These are phyloP conservation scores for Dipteronia dyeriana DNA, from an alignment of 345 rosid species.

Conservation along the genomic window DNA sequence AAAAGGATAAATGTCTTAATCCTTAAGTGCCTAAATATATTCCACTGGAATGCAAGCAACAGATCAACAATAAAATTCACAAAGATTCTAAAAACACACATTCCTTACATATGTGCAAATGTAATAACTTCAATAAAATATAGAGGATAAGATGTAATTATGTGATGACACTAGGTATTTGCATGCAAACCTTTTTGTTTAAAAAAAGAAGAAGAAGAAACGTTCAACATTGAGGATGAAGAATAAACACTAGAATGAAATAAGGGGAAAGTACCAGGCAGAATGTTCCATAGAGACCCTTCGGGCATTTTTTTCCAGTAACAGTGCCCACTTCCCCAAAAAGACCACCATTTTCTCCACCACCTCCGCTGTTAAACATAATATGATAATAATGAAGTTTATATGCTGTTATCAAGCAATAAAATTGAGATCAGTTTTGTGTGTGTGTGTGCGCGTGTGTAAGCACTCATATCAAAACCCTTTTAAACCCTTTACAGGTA, in stretches of 20 bases:
- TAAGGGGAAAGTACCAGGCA: constrained; percentile 58
- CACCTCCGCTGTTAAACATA: constrained; percentile 78
- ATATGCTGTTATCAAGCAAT: constrained; percentile 6
- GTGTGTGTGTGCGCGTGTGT: neutral
- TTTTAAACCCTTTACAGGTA: neutral
- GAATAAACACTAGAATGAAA: constrained; percentile 8
- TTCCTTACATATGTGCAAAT: neutral
- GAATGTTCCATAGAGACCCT: constrained; percentile 91
- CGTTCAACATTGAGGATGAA: constrained; percentile 7
- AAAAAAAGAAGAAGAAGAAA: neutral
- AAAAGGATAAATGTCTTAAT: neutral
- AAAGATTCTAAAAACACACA: neutral
- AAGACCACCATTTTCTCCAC: constrained; percentile 76
- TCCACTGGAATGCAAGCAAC: neutral
- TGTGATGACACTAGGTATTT: neutral
- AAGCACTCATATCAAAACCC: neutral
- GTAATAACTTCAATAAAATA: neutral
- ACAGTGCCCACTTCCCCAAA: constrained; percentile 84
- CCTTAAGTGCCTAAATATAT: neutral
- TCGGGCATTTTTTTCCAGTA: constrained; percentile 89
- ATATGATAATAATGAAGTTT: constrained; percentile 23
- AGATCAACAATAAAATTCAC: neutral
- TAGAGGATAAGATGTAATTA: neutral
- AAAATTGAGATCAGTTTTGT: neutral
- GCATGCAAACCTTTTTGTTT: neutral